Conservation (phyloP, 768 basidiomycete species). For the Calocybe gangraenosa region DNA sequence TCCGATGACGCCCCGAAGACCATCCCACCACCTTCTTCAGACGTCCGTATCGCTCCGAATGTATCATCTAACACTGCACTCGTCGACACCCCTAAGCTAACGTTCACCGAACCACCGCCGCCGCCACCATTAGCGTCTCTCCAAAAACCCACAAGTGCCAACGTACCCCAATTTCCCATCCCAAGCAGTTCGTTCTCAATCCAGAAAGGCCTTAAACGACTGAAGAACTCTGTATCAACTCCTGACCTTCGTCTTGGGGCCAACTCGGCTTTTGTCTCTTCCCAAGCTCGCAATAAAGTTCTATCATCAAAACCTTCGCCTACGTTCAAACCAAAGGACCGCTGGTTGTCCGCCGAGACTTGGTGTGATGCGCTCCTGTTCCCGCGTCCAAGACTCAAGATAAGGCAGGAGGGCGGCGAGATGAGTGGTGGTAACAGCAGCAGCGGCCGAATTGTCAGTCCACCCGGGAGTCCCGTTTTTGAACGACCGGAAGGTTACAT, state of each 20-base stretch:
- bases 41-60: slow-evolving; percentile 11
- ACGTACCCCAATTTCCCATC: slow-evolving; percentile 2
- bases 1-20: slow-evolving; percentile 11
- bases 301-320: slow-evolving; percentile 3
- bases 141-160: slow-evolving; percentile 6
- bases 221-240: slow-evolving; percentile 60
- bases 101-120: slow-evolving; percentile 25
- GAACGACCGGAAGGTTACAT: slow-evolving; percentile 11
- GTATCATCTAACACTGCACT: slow-evolving; percentile 2
- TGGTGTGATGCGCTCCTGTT: slow-evolving; percentile 82
- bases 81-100: slow-evolving; percentile 22
- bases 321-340: slow-evolving; percentile 43
- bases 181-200: slow-evolving; percentile 1
- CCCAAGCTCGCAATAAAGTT: slow-evolving; percentile 1
- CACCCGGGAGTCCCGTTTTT: slow-evolving; percentile 42
- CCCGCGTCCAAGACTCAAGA: slow-evolving; percentile 67
- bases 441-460: slow-evolving; percentile 40
- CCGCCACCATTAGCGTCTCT: no score
- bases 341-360: slow-evolving; percentile 71
- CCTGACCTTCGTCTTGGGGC: slow-evolving; percentile 48
- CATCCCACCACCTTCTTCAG: slow-evolving; percentile 13
- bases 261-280: neutral
- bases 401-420: slow-evolving; percentile 28
- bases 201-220: slow-evolving; percentile 14
- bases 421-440: slow-evolving; percentile 7